Evolutionary conservation across 495 filamentous ascomycete species (phyloP).

Genomic region (Daldinia childiae): DNA sequence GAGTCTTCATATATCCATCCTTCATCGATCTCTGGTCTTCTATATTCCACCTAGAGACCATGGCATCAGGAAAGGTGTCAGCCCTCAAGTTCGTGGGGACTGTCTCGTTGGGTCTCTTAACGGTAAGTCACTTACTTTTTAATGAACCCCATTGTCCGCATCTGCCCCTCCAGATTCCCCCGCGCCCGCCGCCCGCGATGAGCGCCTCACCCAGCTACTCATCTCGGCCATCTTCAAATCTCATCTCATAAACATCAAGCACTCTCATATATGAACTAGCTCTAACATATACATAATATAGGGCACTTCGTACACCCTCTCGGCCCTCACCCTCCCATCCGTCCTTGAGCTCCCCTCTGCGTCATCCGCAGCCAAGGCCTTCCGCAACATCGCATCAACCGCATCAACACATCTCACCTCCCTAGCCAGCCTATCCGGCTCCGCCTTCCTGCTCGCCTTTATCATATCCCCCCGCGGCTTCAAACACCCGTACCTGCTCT

Average conservation of each 20-base stretch:
- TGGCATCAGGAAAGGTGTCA: constrained; percentile 75
- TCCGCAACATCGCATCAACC: constrained; percentile 67
- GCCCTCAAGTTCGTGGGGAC: constrained; percentile 90
- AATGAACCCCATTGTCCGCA: constrained; percentile 15
- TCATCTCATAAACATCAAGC: constrained; percentile 4
- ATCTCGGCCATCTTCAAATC: constrained; percentile 1
- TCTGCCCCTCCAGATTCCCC: constrained; percentile 37
- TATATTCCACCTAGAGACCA: constrained; percentile 51
- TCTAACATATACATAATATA: constrained; percentile 46
- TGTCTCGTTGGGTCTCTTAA: constrained; percentile 84
- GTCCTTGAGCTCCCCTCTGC: constrained; percentile 81
- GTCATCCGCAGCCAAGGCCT: constrained; percentile 68
- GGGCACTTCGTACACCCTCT: constrained; percentile 85
- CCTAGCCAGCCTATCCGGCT: constrained; percentile 67
- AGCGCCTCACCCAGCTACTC: constrained; percentile 7
- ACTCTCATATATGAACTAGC: neutral
- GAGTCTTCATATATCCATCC: constrained; percentile 14
- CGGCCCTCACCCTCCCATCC: constrained; percentile 75
- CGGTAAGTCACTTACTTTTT: constrained; percentile 62
- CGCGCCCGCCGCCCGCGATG: constrained; percentile 22
- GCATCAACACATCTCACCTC: constrained; percentile 67
- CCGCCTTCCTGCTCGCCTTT: constrained; percentile 77
- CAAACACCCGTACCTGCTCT: constrained; percentile 87
- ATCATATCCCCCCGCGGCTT: constrained; percentile 71
- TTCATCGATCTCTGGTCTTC: constrained; percentile 10